These are phyloP conservation scores for Alternaria alternata DNA, from an alignment of 2,329 filamentous ascomycete species.

Conservation along the genomic window DNA sequence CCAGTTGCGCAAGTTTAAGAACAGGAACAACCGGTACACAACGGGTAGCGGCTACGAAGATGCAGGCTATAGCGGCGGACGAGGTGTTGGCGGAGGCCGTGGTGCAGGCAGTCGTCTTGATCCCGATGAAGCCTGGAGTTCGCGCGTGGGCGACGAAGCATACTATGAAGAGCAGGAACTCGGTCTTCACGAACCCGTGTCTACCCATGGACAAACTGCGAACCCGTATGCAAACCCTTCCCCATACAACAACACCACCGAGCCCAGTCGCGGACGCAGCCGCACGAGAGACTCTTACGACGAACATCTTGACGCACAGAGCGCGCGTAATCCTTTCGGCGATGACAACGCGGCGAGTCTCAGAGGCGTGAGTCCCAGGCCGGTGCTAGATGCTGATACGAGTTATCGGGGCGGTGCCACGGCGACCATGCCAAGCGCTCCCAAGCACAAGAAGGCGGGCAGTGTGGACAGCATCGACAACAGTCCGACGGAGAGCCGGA, in stretches of 20 bases:
- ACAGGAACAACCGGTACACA: constrained; percentile 71
- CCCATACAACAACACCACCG: constrained; percentile 14
- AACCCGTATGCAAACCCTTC: constrained; percentile 31
- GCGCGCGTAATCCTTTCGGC: constrained; percentile 44
- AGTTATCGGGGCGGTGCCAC: constrained; percentile 49
- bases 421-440: constrained; percentile 52
- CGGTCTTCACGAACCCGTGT: constrained; percentile 60
- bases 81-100: constrained; percentile 40
- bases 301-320: constrained; percentile 43
- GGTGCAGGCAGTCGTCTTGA: constrained; percentile 70
- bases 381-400: constrained; percentile 61
- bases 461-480: constrained; percentile 56
- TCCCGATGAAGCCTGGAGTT: constrained; percentile 86
- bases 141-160: constrained; percentile 77
- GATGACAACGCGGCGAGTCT: constrained; percentile 59
- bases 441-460: constrained; percentile 38
- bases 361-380: constrained; percentile 78
- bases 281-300: constrained; percentile 57
- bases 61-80: constrained; percentile 50
- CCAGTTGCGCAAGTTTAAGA: constrained; percentile 69
- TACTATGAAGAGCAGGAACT: constrained; percentile 83
- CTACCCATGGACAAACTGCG: constrained; percentile 47
- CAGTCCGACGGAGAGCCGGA: constrained; percentile 70
- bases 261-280: constrained; percentile 55
- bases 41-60: constrained; percentile 80